phyloP scores from a whole-genome alignment of 1,139 yeast genomes.

The Pichia sp. region DNA sequence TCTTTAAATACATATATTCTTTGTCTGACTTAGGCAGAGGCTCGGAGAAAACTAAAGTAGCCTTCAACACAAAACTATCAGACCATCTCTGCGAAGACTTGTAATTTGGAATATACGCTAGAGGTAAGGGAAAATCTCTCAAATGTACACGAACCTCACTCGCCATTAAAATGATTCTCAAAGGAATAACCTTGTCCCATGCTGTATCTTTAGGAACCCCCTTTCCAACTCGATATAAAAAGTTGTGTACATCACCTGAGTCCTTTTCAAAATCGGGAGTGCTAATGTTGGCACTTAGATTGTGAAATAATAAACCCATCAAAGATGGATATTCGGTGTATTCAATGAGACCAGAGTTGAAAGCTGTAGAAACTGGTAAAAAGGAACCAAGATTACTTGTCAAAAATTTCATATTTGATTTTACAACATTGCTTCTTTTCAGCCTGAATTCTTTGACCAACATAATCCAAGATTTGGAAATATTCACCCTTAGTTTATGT shows the following conservation, averaged over 20 bases:
- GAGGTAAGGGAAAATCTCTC: conserved; percentile 64
- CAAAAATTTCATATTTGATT: conserved; percentile 48
- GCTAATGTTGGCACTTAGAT: conserved; percentile 50
- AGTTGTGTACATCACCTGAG: conserved; percentile 48
- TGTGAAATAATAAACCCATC: conserved; percentile 52
- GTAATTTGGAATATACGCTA: conserved; percentile 40
- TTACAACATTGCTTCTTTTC: conserved; percentile 44
- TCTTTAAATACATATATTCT: conserved; percentile 40
- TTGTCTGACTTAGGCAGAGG: conserved; percentile 25
- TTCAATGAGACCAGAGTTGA: conserved; percentile 54
- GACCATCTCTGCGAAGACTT: conserved; percentile 33
- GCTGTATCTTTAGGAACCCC: conserved; percentile 70
- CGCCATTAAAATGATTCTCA: conserved; percentile 46
- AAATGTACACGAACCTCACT: conserved; percentile 56
- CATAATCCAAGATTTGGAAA: conserved; percentile 70
- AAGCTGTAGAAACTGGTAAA: conserved; percentile 34
- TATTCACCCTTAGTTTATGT: conserved; percentile 35
- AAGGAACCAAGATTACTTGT: conserved; percentile 39
- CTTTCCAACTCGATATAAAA: conserved; percentile 69
- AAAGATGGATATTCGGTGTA: conserved; percentile 63
- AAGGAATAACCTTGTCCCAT: conserved; percentile 68
- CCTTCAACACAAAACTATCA: conserved; percentile 28
- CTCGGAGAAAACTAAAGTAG: conserved; percentile 57
- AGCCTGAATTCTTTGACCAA: conserved; percentile 43
- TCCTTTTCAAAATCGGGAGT: conserved; percentile 54